Conservation (phyloP, 2,329 filamentous ascomycete genomes). For the Aspergillus aculeatus region DNA sequence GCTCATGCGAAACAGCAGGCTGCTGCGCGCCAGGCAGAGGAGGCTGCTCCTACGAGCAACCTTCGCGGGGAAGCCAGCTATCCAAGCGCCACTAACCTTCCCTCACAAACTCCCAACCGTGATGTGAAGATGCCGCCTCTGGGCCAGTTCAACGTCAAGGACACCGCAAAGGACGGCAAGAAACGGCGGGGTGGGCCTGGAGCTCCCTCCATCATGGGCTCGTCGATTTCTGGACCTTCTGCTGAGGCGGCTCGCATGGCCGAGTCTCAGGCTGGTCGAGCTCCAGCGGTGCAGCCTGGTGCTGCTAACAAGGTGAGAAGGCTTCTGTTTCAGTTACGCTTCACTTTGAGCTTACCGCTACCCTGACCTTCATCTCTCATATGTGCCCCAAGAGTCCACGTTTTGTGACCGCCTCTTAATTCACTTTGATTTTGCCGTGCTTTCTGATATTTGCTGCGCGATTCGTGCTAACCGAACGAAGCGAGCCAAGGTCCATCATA, state of each 20-base stretch:
- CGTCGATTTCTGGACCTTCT: constrained; percentile 35
- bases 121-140: constrained; percentile 79
- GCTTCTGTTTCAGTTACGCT: background rate
- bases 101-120: constrained; percentile 53
- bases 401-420: background rate
- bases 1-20: constrained; percentile 65
- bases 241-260: constrained; percentile 34
- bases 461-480: constrained; percentile 45
- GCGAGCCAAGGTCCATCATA: constrained; percentile 73
- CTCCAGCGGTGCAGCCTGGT: constrained; percentile 38
- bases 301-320: constrained; percentile 53
- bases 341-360: background rate
- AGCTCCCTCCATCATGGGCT: constrained; percentile 33
- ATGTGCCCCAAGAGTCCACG: too few species aligned
- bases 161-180: constrained; percentile 85
- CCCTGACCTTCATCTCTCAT: background rate
- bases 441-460: background rate
- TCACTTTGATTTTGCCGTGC: background rate
- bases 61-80: constrained; percentile 55
- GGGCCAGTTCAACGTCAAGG: constrained; percentile 85
- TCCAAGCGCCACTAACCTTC: constrained; percentile 40
- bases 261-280: constrained; percentile 35
- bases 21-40: constrained; percentile 63
- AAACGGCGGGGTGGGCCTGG: constrained; percentile 69
- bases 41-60: constrained; percentile 66